Evolutionary conservation across 202 grass and related monocot genomes (phyloP), one percentile per base, ranked within the genome.

Genomic region (Panicum hallii): DNA sequence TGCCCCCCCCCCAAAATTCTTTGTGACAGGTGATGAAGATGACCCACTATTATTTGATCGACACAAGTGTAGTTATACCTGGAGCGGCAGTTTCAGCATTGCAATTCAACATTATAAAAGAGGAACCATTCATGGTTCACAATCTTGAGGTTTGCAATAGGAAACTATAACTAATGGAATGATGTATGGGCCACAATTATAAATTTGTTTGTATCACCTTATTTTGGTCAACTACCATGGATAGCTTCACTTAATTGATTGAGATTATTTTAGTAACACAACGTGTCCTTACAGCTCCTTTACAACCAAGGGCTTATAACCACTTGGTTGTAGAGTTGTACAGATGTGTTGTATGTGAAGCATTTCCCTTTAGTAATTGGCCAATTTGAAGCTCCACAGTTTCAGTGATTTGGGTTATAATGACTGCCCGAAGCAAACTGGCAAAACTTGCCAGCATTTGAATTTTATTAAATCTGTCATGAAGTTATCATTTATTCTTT

Each of bases 41-140:
- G 97, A 97, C 93, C 4, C 97, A 99, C 88, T 94, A 97, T 82
- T 99, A 97, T 87, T 92, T 99, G 87, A 88, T 99, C 16, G 97
- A 99, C 83, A 99, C 90, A 43, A 99, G 93, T 90, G 94, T 92
- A 70, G 84, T 94, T 77, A 47, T 94, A 91, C 91, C 93, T 85
- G 97, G 91, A 83, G 97, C 93, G 63, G 97, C 97, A 57, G 88
- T 99, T 77, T 97, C 91, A 48, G 80, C 83, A 72, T 84, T 99
- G 69, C 88, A 93, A 77, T 99, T 99, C 82, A 97, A 97, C 83
- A 91, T 97, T 79, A 97, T 99, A 70, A 84, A 99, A 30, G 91
- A 99, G 72, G 86, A 99, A 81, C 82, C 91, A 69, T 99, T 99
- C 80, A 73, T 49, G 11, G 84, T 99, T 91, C 90, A 93, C 57